phyloP scores from a whole-genome alignment of 106 monocot genomes.

The Acorus gramineus region DNA sequence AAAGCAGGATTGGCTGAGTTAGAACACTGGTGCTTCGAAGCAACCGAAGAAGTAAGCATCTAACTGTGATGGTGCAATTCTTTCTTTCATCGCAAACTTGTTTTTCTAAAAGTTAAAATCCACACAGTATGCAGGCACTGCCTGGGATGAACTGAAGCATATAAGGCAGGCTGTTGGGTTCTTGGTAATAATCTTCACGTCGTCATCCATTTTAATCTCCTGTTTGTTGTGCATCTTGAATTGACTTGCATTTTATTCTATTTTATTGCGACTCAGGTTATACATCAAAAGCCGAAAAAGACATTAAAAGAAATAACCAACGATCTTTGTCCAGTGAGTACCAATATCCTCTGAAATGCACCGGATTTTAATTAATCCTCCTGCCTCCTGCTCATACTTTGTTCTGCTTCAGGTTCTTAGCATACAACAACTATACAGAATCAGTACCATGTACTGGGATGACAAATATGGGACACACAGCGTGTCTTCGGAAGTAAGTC shows the following conservation, averaged over 20 bases:
- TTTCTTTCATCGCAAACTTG: not conserved
- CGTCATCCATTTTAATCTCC: not conserved
- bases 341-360: not conserved
- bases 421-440: slow-evolving; percentile 63
- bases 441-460: slow-evolving; percentile 75
- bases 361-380: not conserved
- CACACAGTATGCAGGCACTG: slow-evolving; percentile 47
- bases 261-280: slow-evolving; percentile 21
- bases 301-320: slow-evolving; percentile 58
- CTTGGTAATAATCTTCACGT: slow-evolving; percentile 28
- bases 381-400: not conserved
- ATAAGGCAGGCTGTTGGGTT: slow-evolving; percentile 73
- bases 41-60: slow-evolving; percentile 60
- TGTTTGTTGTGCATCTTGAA: too few relatives aligned
- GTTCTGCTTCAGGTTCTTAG: slow-evolving; percentile 38
- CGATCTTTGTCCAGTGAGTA: slow-evolving; percentile 70
- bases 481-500: slow-evolving; percentile 52
- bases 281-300: slow-evolving; percentile 59
- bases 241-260: not conserved
- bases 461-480: slow-evolving; percentile 62
- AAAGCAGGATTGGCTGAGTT: slow-evolving; percentile 72
- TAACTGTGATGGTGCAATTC: not conserved
- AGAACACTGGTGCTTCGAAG: slow-evolving; percentile 62
- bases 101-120: slow-evolving; percentile 1
- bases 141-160: slow-evolving; percentile 71